Evolutionary conservation across 2,329 filamentous ascomycete genomes (phyloP).

Genomic region (Aspergillus sp.): DNA sequence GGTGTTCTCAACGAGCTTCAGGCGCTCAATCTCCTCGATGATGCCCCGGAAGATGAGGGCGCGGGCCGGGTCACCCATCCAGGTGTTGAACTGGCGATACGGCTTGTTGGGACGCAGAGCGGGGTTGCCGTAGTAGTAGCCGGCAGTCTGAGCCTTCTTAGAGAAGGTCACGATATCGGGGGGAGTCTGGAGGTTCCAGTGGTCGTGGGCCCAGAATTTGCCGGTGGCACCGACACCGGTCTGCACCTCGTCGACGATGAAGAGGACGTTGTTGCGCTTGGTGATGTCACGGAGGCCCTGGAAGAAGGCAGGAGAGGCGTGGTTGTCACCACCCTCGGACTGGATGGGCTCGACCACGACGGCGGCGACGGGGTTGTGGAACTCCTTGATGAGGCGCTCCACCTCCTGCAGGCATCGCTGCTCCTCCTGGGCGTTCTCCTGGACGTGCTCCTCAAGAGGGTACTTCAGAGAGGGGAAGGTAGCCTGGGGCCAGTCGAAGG

Average conservation of each 20-base stretch:
- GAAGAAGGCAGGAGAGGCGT: constrained; percentile 87
- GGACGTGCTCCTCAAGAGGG: constrained; percentile 74
- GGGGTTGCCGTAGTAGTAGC: constrained; percentile 84
- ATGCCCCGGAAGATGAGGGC: constrained; percentile 85
- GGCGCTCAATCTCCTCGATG: constrained; percentile 73
- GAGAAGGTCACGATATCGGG: constrained; percentile 94
- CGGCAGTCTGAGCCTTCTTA: constrained; percentile 92
- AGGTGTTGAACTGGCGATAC: constrained; percentile 95
- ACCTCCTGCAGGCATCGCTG: constrained; percentile 78
- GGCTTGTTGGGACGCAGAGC: constrained; percentile 84
- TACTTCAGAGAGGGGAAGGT: constrained; percentile 85
- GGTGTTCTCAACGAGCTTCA: constrained; percentile 77
- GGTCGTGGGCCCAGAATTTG: constrained; percentile 95
- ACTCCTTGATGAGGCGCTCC: constrained; percentile 76
- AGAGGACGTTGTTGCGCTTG: constrained; percentile 62
- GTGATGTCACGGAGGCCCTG: constrained; percentile 76
- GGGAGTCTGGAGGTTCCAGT: constrained; percentile 77
- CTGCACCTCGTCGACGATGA: constrained; percentile 94
- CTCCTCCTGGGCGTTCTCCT: constrained; percentile 81
- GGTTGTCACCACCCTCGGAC: constrained; percentile 93
- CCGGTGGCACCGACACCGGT: constrained; percentile 90
- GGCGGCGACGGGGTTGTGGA: constrained; percentile 75
- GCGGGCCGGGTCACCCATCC: constrained; percentile 90
- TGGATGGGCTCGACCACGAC: constrained; percentile 88
- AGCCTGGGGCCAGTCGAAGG: constrained; percentile 92